phyloP scores from a whole-genome alignment of 768 basidiomycete species.

The Baorangia bicolor region DNA sequence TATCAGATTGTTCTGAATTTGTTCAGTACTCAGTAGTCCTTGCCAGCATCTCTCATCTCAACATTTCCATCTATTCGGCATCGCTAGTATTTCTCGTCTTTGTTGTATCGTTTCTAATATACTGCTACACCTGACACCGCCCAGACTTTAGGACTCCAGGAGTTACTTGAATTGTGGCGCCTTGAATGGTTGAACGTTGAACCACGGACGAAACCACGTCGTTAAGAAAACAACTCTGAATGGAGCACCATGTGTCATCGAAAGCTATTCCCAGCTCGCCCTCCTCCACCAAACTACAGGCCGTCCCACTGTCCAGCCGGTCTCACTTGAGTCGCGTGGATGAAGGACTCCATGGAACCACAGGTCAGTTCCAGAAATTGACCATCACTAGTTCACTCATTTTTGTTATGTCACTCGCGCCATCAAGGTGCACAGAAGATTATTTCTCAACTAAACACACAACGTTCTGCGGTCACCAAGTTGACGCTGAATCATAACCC shows the following conservation, averaged over 20 bases:
- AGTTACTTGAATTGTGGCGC: background rate
- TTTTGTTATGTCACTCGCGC: background rate
- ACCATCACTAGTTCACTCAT: background rate
- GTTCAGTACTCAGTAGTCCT: background rate
- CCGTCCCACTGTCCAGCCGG: constrained; percentile 14
- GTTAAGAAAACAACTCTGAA: background rate
- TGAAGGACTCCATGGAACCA: constrained; percentile 23
- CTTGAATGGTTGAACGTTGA: too few species aligned
- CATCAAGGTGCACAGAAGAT: constrained; percentile 52
- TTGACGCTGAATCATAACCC: constrained; percentile 56
- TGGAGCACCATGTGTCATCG: constrained; percentile 14
- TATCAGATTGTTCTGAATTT: too few species aligned
- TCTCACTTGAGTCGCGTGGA: constrained; percentile 17
- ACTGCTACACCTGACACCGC: background rate
- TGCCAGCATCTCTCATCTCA: background rate
- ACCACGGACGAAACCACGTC: background rate
- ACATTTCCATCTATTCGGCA: background rate
- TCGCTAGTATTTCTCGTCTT: background rate
- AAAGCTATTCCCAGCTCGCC: background rate
- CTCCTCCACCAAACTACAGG: constrained; percentile 1
- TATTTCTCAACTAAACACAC: constrained; percentile 45
- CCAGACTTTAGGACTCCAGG: background rate
- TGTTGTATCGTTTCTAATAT: too few species aligned
- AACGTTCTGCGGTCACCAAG: constrained; percentile 43
- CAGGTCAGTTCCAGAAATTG: constrained; percentile 13